Percentiles rank a stretch among this genome's conserved stretches.
These are phyloP conservation scores for Porphyrellus cyaneotinctus DNA, from an alignment of 768 basidiomycete species.

Conservation along the genomic window DNA sequence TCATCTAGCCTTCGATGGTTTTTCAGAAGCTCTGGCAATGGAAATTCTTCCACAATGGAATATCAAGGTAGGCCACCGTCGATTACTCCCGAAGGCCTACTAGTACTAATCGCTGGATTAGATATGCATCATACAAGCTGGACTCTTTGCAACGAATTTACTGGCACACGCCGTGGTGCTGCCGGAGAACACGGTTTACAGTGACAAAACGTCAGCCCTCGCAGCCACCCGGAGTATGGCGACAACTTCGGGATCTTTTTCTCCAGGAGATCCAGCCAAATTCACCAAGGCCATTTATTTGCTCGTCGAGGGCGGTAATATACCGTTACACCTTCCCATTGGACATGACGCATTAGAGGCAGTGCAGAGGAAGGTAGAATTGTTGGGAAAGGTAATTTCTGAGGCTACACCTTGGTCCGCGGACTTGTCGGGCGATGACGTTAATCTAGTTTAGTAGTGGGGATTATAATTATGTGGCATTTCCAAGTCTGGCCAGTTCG, in stretches of 20 bases:
- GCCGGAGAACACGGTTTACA: conserved; percentile 8
- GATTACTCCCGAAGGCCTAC: not conserved
- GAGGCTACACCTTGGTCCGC: conserved; percentile 2
- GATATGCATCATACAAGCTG: conserved; percentile 16
- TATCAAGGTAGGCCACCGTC: not conserved
- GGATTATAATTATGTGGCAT: no score
- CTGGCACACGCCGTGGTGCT: not conserved
- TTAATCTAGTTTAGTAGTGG: not conserved
- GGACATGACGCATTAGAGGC: conserved; percentile 7
- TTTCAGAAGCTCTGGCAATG: not conserved
- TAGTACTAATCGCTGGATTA: not conserved
- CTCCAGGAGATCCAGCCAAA: conserved; percentile 5
- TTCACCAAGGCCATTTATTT: not conserved
- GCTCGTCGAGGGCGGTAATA: not conserved
- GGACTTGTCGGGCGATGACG: not conserved
- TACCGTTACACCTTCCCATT: conserved; percentile 10
- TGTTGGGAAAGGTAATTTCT: not conserved
- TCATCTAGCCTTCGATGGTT: not conserved
- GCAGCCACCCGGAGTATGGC: not conserved
- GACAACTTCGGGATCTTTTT: not conserved
- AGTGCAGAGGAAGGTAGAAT: not conserved
- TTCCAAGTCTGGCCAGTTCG: no score
- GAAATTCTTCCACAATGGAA: conserved; percentile 26
- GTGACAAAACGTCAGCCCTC: not conserved
- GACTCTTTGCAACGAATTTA: conserved; percentile 7